phyloP scores from a whole-genome alignment of 768 basidiomycete genomes.

The Boletus pseudopeckii region DNA sequence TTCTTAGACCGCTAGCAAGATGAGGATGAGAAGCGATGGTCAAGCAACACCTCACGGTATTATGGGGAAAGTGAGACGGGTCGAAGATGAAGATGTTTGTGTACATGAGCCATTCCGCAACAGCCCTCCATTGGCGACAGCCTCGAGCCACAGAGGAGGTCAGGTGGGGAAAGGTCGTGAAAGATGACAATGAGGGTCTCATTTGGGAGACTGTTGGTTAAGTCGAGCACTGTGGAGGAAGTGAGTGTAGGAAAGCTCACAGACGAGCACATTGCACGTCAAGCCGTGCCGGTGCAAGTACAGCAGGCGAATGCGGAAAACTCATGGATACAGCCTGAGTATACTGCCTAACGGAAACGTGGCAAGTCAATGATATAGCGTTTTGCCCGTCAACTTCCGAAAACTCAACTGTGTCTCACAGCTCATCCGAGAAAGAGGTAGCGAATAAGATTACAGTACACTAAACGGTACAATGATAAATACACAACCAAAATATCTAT shows the following conservation, averaged over 20 bases:
- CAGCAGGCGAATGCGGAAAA: background rate
- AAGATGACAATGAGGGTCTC: background rate
- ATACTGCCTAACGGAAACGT: no score
- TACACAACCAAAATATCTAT: slow-evolving; percentile 19
- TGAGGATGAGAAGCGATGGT: slow-evolving; percentile 26
- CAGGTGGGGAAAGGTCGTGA: background rate
- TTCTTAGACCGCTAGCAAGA: slow-evolving; percentile 44
- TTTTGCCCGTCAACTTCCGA: no score
- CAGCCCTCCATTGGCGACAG: background rate
- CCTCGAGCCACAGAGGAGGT: background rate
- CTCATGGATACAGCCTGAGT: no score
- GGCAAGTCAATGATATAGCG: no score
- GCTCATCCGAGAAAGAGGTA: background rate
- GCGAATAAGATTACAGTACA: slow-evolving; percentile 29
- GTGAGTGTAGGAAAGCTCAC: background rate
- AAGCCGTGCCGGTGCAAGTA: no score
- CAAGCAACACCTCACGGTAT: slow-evolving; percentile 47
- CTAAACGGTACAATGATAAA: slow-evolving; percentile 34
- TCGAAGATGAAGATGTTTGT: background rate
- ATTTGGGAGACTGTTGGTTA: background rate
- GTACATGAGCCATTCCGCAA: background rate
- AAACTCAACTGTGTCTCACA: no score
- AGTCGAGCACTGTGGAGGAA: background rate
- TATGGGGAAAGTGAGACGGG: slow-evolving; percentile 5
- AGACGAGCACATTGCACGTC: background rate